Percentiles rank a stretch among this genome's conserved stretches.
Conservation (phyloP, 306 rosid species). For the Cucurbita moschata region DNA sequence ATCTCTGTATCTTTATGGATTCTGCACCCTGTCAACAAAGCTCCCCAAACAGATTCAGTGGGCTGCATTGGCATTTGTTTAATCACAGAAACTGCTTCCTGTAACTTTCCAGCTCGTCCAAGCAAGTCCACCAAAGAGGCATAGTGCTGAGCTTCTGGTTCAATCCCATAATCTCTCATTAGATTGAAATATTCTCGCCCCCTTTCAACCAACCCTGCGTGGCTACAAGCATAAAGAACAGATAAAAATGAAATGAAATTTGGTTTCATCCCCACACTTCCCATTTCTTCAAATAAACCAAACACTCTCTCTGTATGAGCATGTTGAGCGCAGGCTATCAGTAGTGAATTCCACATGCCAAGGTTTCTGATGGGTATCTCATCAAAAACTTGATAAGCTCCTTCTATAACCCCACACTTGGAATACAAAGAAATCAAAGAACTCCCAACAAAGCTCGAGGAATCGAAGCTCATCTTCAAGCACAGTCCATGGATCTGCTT, state of each 20-base stretch:
- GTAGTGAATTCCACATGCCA: constrained; percentile 90
- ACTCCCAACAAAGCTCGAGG: constrained; percentile 67
- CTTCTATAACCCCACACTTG: constrained; percentile 62
- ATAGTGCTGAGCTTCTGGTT: constrained; percentile 61
- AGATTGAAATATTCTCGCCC: constrained; percentile 37
- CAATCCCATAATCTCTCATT: constrained; percentile 60
- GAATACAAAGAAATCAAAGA: constrained; percentile 65
- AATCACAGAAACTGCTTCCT: constrained; percentile 46
- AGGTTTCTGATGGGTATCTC: constrained; percentile 49
- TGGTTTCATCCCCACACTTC: constrained; percentile 45
- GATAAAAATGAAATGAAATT: constrained; percentile 76
- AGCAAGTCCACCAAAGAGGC: constrained; percentile 77
- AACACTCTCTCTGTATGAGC: constrained; percentile 42
- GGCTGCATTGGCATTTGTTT: constrained; percentile 60
- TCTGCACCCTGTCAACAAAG: constrained; percentile 71
- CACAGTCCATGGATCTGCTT: constrained; percentile 57
- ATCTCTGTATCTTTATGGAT: constrained; percentile 56
- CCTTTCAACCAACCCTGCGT: constrained; percentile 64
- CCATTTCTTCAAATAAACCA: constrained; percentile 42
- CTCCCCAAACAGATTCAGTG: constrained; percentile 76
- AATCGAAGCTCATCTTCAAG: constrained; percentile 55
- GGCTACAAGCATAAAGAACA: constrained; percentile 78
- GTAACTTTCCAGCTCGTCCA: constrained; percentile 70
- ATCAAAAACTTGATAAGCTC: constrained; percentile 45
- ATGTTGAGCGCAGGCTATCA: constrained; percentile 74